Conservation (phyloP, 108 stramenopile species). For the Hondaea fermentalgiana region DNA sequence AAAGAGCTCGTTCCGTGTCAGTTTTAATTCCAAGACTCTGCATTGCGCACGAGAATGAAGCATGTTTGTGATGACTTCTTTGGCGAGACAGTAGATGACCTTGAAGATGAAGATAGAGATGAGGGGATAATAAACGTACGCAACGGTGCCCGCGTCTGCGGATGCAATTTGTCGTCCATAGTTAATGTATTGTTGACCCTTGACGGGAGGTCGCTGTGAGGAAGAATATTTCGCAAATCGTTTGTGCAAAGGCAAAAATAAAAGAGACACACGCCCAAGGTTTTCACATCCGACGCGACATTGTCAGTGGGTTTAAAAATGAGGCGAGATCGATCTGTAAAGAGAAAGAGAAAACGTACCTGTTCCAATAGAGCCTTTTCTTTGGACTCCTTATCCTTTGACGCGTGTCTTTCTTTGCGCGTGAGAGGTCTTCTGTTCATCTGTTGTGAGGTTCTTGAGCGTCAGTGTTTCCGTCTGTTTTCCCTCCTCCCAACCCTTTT, state of each 20-base stretch:
- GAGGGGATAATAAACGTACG: neutral
- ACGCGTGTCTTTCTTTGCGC: neutral
- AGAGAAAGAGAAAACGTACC: neutral
- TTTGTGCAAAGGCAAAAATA: too few species aligned
- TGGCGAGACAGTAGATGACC: too few species aligned
- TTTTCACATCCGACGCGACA: neutral
- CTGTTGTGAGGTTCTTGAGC: neutral
- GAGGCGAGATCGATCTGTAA: neutral
- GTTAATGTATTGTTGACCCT: neutral
- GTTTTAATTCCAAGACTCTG: neutral
- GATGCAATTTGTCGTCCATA: neutral
- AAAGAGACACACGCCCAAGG: too few species aligned
- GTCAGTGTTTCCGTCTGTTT: too few species aligned
- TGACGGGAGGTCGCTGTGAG: neutral
- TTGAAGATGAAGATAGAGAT: too few species aligned
- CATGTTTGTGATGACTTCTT: too few species aligned
- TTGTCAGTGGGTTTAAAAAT: neutral
- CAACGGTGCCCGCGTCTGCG: neutral
- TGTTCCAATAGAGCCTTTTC: neutral
- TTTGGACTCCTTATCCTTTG: constrained; percentile 9
- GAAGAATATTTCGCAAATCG: too few species aligned
- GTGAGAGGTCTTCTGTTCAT: neutral
- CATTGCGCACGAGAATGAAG: too few species aligned
- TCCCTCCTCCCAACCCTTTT: neutral
- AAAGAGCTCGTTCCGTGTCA: neutral